Evolutionary conservation across 176 grass and related monocot genomes (phyloP).

Genomic region (Guadua angustifolia): DNA sequence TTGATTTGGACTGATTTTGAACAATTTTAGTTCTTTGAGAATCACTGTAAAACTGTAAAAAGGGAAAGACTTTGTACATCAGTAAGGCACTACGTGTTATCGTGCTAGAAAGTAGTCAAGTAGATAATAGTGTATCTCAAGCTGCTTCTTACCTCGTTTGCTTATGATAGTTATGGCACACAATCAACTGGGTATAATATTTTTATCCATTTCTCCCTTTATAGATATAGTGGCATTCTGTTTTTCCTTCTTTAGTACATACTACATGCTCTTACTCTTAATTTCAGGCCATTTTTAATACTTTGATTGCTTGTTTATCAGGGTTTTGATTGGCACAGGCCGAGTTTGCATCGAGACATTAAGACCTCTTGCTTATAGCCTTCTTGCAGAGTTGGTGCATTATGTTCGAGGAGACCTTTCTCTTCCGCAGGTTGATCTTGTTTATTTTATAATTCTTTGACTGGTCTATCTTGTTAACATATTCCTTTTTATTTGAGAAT

Average conservation of each 20-base stretch:
- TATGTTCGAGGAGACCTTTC: slow-evolving; percentile 88
- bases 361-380: slow-evolving; percentile 90
- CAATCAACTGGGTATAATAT: neutral
- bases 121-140: neutral
- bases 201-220: neutral
- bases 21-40: slow-evolving; percentile 1
- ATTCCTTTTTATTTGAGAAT: slow-evolving; percentile 2
- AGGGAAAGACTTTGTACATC: neutral
- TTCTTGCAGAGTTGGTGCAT: slow-evolving; percentile 97
- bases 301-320: slow-evolving; percentile 47
- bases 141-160: neutral
- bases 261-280: slow-evolving; percentile 28
- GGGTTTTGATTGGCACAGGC: slow-evolving; percentile 93
- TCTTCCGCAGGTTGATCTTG: slow-evolving; percentile 65
- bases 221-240: slow-evolving; percentile 2
- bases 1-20: slow-evolving; percentile 6
- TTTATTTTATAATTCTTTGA: slow-evolving; percentile 32
- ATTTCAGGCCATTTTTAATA: slow-evolving; percentile 36
- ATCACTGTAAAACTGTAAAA: neutral
- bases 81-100: neutral
- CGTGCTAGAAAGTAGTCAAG: neutral
- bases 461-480: slow-evolving; percentile 24
- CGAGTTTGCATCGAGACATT: slow-evolving; percentile 95
- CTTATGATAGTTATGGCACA: slow-evolving; percentile 15
- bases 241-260: neutral